A percentile compares a stretch with the other conserved stretches of the same genome.
Conservation (phyloP, 345 rosid species). For the Euphorbia pulcherrima region DNA sequence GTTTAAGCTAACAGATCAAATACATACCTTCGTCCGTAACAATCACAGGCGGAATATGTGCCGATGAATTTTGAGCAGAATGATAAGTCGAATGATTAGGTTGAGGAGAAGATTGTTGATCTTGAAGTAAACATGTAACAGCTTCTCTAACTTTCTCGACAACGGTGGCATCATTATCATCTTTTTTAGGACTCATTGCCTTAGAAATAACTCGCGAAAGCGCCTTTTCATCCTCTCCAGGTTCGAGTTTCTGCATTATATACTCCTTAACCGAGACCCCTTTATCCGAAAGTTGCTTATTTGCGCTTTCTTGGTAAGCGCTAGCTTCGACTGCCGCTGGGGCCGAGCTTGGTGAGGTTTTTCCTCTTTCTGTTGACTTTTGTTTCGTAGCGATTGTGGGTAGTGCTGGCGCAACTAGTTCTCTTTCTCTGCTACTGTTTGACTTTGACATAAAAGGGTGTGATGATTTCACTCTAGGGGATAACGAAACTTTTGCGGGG, state of each 20-base stretch:
- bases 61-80: constrained; percentile 29
- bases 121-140: constrained; percentile 43
- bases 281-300: constrained; percentile 45
- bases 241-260: constrained; percentile 56
- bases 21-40: constrained; percentile 41
- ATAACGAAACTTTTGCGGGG: background rate
- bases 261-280: constrained; percentile 79
- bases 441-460: background rate
- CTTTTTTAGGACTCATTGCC: constrained; percentile 54
- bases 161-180: constrained; percentile 32
- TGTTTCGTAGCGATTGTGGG: background rate
- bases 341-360: constrained; percentile 12
- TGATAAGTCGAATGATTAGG: constrained; percentile 13
- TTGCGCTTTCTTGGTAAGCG: background rate
- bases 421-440: background rate
- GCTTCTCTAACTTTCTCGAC: constrained; percentile 47
- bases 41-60: constrained; percentile 30
- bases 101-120: constrained; percentile 23
- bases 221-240: constrained; percentile 73
- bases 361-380: constrained; percentile 3
- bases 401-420: background rate
- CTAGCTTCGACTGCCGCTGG: constrained; percentile 6
- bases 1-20: background rate
- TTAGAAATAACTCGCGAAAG: constrained; percentile 57
- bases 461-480: background rate